Conservation (phyloP, 257 asterid genomes). For the Gynochthodes officinalis region DNA sequence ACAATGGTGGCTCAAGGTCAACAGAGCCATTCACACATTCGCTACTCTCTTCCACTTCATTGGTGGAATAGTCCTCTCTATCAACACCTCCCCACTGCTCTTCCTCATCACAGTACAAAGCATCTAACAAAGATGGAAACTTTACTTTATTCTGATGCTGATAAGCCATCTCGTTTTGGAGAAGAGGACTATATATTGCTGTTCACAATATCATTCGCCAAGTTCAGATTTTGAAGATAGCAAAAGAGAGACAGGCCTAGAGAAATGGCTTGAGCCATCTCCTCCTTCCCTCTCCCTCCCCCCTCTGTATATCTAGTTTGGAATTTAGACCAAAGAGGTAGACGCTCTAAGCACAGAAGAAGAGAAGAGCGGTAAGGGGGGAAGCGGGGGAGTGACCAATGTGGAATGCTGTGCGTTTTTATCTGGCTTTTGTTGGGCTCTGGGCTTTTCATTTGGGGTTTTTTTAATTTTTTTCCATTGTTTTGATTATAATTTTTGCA, state of each 20-base stretch:
- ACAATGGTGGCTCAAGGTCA: conserved; percentile 15
- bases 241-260: conserved; percentile 18
- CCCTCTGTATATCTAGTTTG: not conserved
- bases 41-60: conserved; percentile 28
- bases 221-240: conserved; percentile 24
- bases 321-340: conserved; percentile 2
- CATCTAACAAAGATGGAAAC: conserved; percentile 32
- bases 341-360: not conserved
- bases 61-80: conserved; percentile 16
- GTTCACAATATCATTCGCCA: conserved; percentile 29
- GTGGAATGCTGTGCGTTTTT: conserved; percentile 25
- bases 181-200: conserved; percentile 22
- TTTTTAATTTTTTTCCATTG: not conserved
- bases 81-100: conserved; percentile 34
- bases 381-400: not conserved
- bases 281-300: conserved; percentile 24
- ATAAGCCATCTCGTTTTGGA: conserved; percentile 44
- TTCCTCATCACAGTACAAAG: conserved; percentile 52
- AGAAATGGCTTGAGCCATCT: conserved; percentile 36
- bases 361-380: not conserved
- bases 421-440: conserved; percentile 14
- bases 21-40: conserved; percentile 3
- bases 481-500: too few relatives aligned
- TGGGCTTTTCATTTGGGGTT: conserved; percentile 10
- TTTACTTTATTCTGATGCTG: conserved; percentile 26